A percentile compares a stretch with the other conserved stretches of the same genome.
phyloP scores from a whole-genome alignment of 345 rosid genomes.

The Eucalyptus brandiana region DNA sequence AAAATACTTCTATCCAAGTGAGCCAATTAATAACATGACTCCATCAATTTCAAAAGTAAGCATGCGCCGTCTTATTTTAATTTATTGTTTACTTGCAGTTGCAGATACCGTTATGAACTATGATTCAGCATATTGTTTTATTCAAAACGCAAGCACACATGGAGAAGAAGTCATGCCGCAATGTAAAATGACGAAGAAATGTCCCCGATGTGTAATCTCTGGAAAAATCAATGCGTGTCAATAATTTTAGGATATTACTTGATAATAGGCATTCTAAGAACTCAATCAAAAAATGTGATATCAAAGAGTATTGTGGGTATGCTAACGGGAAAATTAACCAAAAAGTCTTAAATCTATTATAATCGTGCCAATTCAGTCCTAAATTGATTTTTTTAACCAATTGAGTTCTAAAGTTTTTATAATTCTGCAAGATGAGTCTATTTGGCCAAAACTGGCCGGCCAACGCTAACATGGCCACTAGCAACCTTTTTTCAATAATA shows the following conservation, averaged over 20 bases:
- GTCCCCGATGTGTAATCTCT: not conserved
- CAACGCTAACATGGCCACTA: rapidly evolving
- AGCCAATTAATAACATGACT: not conserved
- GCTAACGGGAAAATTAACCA: too few species aligned
- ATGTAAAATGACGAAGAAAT: not conserved
- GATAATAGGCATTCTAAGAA: too few species aligned
- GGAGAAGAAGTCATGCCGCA: not conserved
- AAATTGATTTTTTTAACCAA: too few species aligned
- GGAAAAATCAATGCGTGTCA: not conserved
- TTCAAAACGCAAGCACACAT: not conserved
- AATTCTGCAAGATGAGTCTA: rapidly evolving
- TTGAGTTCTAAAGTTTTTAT: too few species aligned
- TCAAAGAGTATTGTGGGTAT: not conserved
- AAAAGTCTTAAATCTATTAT: rapidly evolving
- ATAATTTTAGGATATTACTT: too few species aligned
- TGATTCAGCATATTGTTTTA: not conserved
- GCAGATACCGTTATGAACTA: not conserved
- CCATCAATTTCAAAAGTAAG: not conserved
- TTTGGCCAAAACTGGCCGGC: rapidly evolving
- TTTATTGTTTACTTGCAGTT: not conserved
- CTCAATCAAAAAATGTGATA: too few species aligned
- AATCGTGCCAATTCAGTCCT: rapidly evolving
- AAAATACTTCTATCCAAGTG: not conserved
- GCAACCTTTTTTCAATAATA: too few species aligned
- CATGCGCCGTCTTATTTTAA: not conserved